phyloP scores from a whole-genome alignment of 352 stramenopile species.

The Globisporangium cederbergense region DNA sequence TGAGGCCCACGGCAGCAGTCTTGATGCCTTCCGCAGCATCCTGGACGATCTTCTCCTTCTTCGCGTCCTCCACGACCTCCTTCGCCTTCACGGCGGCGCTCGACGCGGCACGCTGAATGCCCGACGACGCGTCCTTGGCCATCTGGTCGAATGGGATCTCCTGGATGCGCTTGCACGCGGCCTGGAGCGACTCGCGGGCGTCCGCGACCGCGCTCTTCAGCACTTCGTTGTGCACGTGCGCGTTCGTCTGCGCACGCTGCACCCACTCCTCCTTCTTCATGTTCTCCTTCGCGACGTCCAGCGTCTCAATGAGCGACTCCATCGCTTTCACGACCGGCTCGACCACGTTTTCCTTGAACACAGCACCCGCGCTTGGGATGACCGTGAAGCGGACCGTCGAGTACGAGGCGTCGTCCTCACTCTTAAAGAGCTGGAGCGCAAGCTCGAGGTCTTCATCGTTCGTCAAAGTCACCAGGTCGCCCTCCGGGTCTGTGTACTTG shows the following conservation, averaged over 20 bases:
- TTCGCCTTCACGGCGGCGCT: conserved; percentile 9
- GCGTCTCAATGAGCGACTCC: conserved; percentile 70
- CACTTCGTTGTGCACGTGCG: conserved; percentile 40
- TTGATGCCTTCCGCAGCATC: conserved; percentile 13
- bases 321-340: conserved; percentile 75
- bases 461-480: conserved; percentile 62
- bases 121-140: conserved; percentile 48
- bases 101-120: conserved; percentile 10
- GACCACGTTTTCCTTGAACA: conserved; percentile 72
- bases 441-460: conserved; percentile 62
- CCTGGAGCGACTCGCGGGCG: conserved; percentile 43
- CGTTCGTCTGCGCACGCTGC: conserved; percentile 32
- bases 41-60: conserved; percentile 13
- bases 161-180: conserved; percentile 52
- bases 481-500: conserved; percentile 76
- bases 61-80: conserved; percentile 9
- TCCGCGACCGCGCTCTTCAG: conserved; percentile 51
- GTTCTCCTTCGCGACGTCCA: conserved; percentile 71
- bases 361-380: conserved; percentile 49
- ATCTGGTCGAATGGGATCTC: conserved; percentile 83
- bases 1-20: conserved; percentile 10
- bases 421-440: conserved; percentile 56
- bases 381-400: conserved; percentile 67
- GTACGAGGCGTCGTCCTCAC: conserved; percentile 25
- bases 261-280: conserved; percentile 72